Evolutionary conservation across 257 asterid genomes (phyloP).

Genomic region (Lantana camara): DNA sequence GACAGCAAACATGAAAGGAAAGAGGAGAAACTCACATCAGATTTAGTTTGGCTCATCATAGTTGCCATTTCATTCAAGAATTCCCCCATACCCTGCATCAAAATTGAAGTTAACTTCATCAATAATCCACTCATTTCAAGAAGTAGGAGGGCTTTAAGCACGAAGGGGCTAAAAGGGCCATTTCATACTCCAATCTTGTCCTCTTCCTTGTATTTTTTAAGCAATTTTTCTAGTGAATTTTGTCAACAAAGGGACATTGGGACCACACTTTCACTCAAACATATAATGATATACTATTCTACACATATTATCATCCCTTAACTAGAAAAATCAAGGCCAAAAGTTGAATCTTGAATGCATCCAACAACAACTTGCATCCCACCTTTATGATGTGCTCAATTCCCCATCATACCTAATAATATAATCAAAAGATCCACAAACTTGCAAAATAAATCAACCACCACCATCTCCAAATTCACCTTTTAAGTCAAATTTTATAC

Average conservation of each 20-base stretch:
- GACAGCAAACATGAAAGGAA: background rate
- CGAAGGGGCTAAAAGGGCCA: background rate
- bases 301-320: constrained; percentile 10
- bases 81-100: constrained; percentile 88
- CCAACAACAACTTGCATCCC: constrained; percentile 23
- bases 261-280: constrained; percentile 27
- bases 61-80: constrained; percentile 82
- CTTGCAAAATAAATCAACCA: background rate
- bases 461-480: background rate
- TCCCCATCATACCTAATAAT: constrained; percentile 5
- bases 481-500: too few species aligned
- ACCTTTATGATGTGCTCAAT: background rate
- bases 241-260: constrained; percentile 3
- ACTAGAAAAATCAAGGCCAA: background rate
- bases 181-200: background rate
- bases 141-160: background rate
- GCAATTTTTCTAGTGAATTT: too few species aligned
- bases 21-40: constrained; percentile 50
- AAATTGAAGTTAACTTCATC: background rate
- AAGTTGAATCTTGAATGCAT: background rate
- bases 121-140: background rate
- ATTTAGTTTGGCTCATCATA: constrained; percentile 70
- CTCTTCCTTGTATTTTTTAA: background rate
- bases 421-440: background rate
- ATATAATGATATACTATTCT: background rate